Conservation (phyloP, 345 rosid genomes). For the Limnanthes douglasii region DNA sequence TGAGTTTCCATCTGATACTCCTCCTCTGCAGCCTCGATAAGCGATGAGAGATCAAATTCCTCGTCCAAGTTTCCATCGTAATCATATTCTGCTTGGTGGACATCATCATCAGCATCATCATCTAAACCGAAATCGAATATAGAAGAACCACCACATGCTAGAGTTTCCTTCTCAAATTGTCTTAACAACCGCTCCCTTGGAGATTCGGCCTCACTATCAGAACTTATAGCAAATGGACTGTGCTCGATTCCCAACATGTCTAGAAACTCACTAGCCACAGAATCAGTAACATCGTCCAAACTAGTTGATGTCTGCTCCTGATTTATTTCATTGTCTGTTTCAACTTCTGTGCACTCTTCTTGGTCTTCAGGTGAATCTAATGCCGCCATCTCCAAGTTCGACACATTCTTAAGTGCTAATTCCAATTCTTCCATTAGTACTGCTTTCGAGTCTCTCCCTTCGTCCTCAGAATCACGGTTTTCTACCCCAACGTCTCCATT, state of each 20-base stretch:
- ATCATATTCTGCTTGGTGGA: conserved; percentile 23
- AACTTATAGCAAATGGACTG: conserved; percentile 51
- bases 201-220: conserved; percentile 86
- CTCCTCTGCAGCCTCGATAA: conserved; percentile 43
- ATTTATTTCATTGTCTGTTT: conserved; percentile 15
- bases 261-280: conserved; percentile 73
- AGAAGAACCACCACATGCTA: conserved; percentile 53
- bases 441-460: conserved; percentile 40
- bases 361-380: conserved; percentile 38
- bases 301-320: conserved; percentile 27
- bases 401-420: conserved; percentile 42
- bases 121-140: conserved; percentile 50
- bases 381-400: conserved; percentile 40
- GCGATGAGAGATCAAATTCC: conserved; percentile 35
- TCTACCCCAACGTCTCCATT: conserved; percentile 13
- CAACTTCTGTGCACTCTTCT: conserved; percentile 18
- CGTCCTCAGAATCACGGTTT: conserved; percentile 15
- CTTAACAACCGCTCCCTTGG: conserved; percentile 83
- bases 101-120: conserved; percentile 16
- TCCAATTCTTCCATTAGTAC: conserved; percentile 62
- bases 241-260: conserved; percentile 69
- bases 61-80: conserved; percentile 21
- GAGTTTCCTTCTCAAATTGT: conserved; percentile 72
- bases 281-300: conserved; percentile 40
- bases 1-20: conserved; percentile 34